These are phyloP conservation scores for Flaveria ramosissima DNA, from an alignment of 129 eudicot species.

Conservation along the genomic window DNA sequence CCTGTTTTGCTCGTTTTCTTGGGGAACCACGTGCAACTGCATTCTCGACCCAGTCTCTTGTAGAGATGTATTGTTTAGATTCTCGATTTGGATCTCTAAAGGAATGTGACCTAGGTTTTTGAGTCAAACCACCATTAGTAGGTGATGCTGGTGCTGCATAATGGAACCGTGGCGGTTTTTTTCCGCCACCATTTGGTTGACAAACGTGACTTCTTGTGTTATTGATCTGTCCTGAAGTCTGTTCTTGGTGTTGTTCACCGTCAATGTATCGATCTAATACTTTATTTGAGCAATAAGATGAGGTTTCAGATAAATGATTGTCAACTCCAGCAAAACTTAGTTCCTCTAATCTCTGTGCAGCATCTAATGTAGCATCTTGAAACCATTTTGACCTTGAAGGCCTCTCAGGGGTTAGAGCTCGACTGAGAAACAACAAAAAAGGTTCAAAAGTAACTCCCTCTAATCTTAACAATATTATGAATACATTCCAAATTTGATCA, in stretches of 20 bases:
- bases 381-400: constrained; percentile 46
- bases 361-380: constrained; percentile 34
- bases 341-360: constrained; percentile 40
- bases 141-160: constrained; percentile 52
- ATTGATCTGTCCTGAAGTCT: constrained; percentile 28
- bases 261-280: constrained; percentile 91
- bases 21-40: constrained; percentile 65
- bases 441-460: constrained; percentile 19
- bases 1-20: constrained; percentile 78
- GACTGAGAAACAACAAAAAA: constrained; percentile 45
- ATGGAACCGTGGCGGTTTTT: constrained; percentile 69
- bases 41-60: constrained; percentile 59
- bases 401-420: constrained; percentile 77
- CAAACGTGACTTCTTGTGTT: constrained; percentile 36
- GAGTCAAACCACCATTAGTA: constrained; percentile 40
- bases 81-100: constrained; percentile 58
- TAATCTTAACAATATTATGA: background rate
- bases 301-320: constrained; percentile 56
- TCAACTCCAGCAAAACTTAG: constrained; percentile 33
- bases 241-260: constrained; percentile 82
- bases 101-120: constrained; percentile 74
- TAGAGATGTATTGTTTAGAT: constrained; percentile 49
- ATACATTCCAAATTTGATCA: background rate
- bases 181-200: constrained; percentile 41
- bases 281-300: constrained; percentile 70